Conservation (phyloP, 106 monocot species). For the Alisma plantagoaquatica region DNA sequence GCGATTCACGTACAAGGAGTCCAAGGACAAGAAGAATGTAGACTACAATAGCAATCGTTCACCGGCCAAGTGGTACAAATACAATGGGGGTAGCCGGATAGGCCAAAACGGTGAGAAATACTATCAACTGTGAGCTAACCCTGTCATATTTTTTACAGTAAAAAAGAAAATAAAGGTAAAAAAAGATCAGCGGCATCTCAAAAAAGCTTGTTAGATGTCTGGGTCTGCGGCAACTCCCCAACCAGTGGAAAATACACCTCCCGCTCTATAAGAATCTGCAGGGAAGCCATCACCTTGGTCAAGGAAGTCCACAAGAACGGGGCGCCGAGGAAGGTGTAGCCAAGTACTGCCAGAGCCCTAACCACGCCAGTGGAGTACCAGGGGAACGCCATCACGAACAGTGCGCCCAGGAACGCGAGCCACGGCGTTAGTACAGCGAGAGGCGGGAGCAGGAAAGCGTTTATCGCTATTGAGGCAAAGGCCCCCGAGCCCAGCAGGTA, state of each 20-base stretch:
- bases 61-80: too few relatives aligned
- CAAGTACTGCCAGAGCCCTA: constrained; percentile 47
- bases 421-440: constrained; percentile 46
- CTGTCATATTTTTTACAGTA: too few relatives aligned
- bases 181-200: too few relatives aligned
- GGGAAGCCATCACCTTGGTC: constrained; percentile 30
- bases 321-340: constrained; percentile 44
- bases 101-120: too few relatives aligned
- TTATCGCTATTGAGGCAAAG: constrained; percentile 44
- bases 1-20: too few relatives aligned
- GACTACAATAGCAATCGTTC: too few relatives aligned
- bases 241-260: constrained; percentile 58
- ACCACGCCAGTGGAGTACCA: constrained; percentile 77
- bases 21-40: too few relatives aligned
- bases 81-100: too few relatives aligned
- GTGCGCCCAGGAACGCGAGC: constrained; percentile 42
- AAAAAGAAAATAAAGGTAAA: too few relatives aligned
- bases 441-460: constrained; percentile 45
- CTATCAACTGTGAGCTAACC: too few relatives aligned
- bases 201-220: constrained; percentile 56
- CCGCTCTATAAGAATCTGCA: constrained; percentile 49
- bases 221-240: constrained; percentile 48
- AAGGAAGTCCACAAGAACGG: constrained; percentile 57
- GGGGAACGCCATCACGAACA: constrained; percentile 67
- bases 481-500: constrained; percentile 54